phyloP scores from a whole-genome alignment of 2,329 filamentous ascomycete species.

The Botrytis squamosa region DNA sequence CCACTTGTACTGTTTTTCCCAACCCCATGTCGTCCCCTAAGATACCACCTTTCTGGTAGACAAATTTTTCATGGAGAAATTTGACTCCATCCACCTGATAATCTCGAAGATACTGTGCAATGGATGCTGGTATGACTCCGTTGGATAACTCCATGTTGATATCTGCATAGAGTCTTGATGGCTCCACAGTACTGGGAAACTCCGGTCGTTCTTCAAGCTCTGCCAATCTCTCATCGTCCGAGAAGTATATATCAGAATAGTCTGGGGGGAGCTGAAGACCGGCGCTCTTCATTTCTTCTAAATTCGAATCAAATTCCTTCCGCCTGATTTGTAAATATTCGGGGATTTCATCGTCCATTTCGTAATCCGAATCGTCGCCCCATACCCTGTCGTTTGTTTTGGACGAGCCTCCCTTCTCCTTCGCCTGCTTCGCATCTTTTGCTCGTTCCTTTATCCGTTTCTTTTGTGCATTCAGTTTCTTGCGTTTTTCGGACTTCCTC shows the following conservation, averaged over 20 bases:
- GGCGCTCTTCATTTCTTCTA: conserved; percentile 58
- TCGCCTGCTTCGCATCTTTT: conserved; percentile 42
- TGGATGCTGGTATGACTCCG: conserved; percentile 80
- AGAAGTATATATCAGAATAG: conserved; percentile 74
- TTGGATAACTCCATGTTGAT: conserved; percentile 72
- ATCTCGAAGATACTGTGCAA: conserved; percentile 87
- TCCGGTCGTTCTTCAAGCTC: conserved; percentile 67
- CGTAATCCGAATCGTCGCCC: conserved; percentile 36
- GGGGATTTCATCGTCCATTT: conserved; percentile 51
- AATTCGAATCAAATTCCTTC: conserved; percentile 63
- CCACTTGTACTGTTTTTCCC: conserved; percentile 95
- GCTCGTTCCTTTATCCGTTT: conserved; percentile 46
- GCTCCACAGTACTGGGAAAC: conserved; percentile 60
- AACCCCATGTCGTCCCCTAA: conserved; percentile 93
- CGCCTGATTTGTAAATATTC: conserved; percentile 71
- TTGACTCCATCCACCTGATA: conserved; percentile 85
- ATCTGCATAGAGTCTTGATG: conserved; percentile 70
- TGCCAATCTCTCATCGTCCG: conserved; percentile 63
- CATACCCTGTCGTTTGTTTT: conserved; percentile 30
- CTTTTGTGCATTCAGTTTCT: conserved; percentile 49
- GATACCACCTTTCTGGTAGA: conserved; percentile 80
- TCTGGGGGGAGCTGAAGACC: conserved; percentile 76
- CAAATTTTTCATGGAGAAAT: conserved; percentile 85
- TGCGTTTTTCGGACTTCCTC: conserved; percentile 53
- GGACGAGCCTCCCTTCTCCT: conserved; percentile 30